Conservation (phyloP, 805 yeast genomes). For the Yamadazyma olivae region DNA sequence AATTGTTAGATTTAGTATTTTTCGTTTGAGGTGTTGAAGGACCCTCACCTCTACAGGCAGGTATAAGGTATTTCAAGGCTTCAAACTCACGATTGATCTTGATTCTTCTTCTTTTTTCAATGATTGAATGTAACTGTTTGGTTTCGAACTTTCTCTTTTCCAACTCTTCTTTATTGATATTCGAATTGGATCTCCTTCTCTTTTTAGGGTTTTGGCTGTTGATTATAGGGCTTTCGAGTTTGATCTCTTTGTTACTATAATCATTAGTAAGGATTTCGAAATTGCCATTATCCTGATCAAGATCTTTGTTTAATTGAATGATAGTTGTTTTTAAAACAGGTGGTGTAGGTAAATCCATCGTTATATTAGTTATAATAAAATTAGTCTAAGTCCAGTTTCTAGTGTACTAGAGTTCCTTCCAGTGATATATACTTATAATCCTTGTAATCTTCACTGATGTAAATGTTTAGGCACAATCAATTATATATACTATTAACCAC, state of each 20-base stretch:
- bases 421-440: too few relatives aligned
- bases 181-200: conserved; percentile 37
- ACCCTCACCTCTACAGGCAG: conserved; percentile 56
- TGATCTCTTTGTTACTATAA: conserved; percentile 13
- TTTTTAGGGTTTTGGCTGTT: conserved; percentile 23
- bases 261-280: conserved; percentile 43
- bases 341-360: conserved; percentile 36
- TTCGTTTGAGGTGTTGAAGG: conserved; percentile 27
- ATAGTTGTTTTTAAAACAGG: conserved; percentile 44
- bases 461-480: too few relatives aligned
- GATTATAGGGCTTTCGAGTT: not conserved
- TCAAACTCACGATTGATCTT: conserved; percentile 83
- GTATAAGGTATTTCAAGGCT: conserved; percentile 71
- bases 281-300: conserved; percentile 39
- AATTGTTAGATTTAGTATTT: conserved; percentile 4
- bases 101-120: conserved; percentile 74
- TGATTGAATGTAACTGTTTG: conserved; percentile 61
- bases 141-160: conserved; percentile 42
- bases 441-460: too few relatives aligned
- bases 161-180: conserved; percentile 38
- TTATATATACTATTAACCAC: too few relatives aligned
- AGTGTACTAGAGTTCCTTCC: too few relatives aligned
- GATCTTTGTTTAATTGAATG: conserved; percentile 41
- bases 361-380: conserved; percentile 4
- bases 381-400: too few relatives aligned